Base-by-base conservation (phyloP, 352 stramenopile species). In the Globisporangium splendens region DNA sequence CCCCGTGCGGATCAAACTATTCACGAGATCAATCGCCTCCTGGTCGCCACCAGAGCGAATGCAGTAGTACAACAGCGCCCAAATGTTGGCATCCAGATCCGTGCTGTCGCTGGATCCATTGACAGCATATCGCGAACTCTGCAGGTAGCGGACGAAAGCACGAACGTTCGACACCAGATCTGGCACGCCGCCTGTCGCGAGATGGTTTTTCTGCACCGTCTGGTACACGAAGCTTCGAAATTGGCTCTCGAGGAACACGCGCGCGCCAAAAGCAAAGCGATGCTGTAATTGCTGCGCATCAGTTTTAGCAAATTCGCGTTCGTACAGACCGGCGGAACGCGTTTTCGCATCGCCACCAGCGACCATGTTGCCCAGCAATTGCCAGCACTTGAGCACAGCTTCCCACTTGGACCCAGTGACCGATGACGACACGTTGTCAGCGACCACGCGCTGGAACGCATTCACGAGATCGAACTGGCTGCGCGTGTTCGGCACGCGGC, bases 21-120 rank as follows among this genome's bases (percentile, higher is more conserved):
- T 58, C 24, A 74, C 78, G 6, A 93, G 63, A 24, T 88, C 71
- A 3, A 84, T 69, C 8, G 83, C 83, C 61, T 95, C 85, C 22
- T 84, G 66, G 20, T 91, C 76, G 20, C 79, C 79, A 38, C 85
- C 85, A 28, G 79, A 89, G 38, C 85, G 85, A 15, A 95, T 52
- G 21, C 74, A 89, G 63, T 92, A 95, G 70, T 92, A 95, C 10
- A 95, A 44, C 49, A 91, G 58, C 1, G 83, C 67, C 85, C 85
- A 95, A 33, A 84, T 65, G 62, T 90, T 87, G 10, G 66, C 66
- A 48, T 90, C 74, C 1, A 47, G 35, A 5, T 59, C 54, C 10
- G 41, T 44, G 12, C 33, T 44, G 1, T 41, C 63, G 18, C 68
- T 70, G 49, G 58, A 73, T n/a, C 62, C 64, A 20, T 64, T 72